These are phyloP conservation scores for Chlorella variabilis DNA, from an alignment of 163 green algal genomes.

Conservation along the genomic window DNA sequence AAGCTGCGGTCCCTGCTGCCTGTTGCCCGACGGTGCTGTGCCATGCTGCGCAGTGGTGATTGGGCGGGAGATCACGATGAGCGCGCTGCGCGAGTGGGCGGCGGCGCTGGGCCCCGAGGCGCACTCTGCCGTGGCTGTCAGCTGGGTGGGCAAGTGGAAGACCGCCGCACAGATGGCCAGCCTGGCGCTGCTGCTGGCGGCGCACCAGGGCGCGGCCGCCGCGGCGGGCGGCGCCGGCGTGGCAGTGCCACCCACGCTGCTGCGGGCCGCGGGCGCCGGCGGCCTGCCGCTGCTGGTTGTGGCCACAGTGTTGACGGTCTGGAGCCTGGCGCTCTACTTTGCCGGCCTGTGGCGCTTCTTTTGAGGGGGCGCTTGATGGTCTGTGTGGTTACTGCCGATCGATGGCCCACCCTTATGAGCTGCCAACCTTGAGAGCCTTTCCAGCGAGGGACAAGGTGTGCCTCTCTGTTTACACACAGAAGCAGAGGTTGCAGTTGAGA, in stretches of 20 bases:
- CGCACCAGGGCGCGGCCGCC: slow-evolving; percentile 5
- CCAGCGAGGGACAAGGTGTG: too few species aligned
- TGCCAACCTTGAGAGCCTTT: too few species aligned
- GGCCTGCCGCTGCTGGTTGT: slow-evolving; percentile 42
- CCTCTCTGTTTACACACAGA: too few species aligned
- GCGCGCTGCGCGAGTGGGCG: slow-evolving; percentile 92
- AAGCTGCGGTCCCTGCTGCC: too few species aligned
- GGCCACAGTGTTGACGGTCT: slow-evolving; percentile 48
- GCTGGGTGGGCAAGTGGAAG: slow-evolving; percentile 75
- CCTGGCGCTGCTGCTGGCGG: slow-evolving; percentile 62
- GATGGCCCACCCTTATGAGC: too few species aligned
- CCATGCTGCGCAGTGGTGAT: slow-evolving; percentile 75
- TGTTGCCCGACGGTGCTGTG: background rate
- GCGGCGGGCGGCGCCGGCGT: background rate
- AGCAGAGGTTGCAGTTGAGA: too few species aligned
- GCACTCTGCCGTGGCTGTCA: slow-evolving; percentile 65
- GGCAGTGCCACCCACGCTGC: background rate
- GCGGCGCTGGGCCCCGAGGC: slow-evolving; percentile 77
- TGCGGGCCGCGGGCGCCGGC: slow-evolving; percentile 1
- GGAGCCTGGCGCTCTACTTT: slow-evolving; percentile 45
- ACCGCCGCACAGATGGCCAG: slow-evolving; percentile 74
- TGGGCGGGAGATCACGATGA: slow-evolving; percentile 95
- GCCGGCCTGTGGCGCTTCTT: slow-evolving; percentile 48
- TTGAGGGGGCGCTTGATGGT: background rate
- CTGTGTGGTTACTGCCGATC: too few species aligned